Conservation (phyloP, 768 basidiomycete genomes). For the Pleurotus eryngii region DNA sequence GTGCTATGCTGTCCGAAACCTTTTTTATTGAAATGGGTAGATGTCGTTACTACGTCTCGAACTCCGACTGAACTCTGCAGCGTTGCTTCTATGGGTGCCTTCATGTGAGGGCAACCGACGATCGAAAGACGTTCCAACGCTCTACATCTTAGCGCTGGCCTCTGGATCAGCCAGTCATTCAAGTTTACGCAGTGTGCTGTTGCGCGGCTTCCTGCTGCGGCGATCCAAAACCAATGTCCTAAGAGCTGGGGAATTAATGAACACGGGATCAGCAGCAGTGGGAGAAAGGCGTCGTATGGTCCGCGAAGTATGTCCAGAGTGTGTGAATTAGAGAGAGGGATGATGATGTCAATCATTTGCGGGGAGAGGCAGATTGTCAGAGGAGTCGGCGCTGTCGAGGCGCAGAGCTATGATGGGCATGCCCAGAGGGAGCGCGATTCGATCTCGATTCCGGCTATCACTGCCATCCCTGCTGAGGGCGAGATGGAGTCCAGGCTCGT, state of each 20-base stretch:
- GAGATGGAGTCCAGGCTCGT: background rate
- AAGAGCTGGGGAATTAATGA: background rate
- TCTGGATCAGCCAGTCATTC: background rate
- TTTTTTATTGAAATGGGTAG: no score
- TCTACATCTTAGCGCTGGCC: background rate
- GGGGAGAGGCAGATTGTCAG: background rate
- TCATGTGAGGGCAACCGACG: background rate
- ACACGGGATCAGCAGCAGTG: background rate
- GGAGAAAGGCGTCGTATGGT: background rate
- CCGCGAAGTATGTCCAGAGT: no score
- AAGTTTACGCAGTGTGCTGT: background rate
- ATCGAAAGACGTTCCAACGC: background rate
- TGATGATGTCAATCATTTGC: background rate
- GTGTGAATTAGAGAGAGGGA: background rate
- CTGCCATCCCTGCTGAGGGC: background rate
- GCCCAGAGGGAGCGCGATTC: background rate
- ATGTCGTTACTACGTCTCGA: no score
- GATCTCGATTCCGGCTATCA: background rate
- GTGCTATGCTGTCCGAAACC: no score
- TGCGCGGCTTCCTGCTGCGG: background rate
- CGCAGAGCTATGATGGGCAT: background rate
- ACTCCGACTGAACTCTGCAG: background rate
- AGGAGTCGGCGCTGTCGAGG: background rate
- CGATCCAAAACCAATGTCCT: background rate
- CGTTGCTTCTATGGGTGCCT: background rate